Evolutionary conservation across 2,329 filamentous ascomycete genomes (phyloP).

Genomic region (Fusarium azukiicola): DNA sequence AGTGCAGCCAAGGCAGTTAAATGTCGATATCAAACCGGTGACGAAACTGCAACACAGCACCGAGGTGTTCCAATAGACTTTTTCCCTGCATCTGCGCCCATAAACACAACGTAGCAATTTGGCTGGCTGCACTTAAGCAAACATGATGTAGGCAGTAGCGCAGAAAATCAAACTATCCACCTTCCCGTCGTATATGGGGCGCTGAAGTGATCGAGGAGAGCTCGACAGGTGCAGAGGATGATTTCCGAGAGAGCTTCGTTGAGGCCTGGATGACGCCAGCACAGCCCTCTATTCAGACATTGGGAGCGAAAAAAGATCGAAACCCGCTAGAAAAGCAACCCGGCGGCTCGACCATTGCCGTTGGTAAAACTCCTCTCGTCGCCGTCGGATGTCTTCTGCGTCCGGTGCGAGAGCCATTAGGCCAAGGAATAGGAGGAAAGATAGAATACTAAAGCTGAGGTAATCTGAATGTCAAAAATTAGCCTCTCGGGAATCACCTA

Average conservation of each 20-base stretch:
- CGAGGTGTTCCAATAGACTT: slow-evolving; percentile 13
- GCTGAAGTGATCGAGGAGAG: not conserved
- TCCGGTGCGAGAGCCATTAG: slow-evolving; percentile 1
- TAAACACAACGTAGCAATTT: not conserved
- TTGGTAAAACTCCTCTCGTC: not conserved
- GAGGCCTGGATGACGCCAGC: not conserved
- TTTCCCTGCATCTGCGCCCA: not conserved
- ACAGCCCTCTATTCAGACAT: not conserved
- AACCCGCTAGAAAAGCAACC: not conserved
- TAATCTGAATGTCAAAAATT: not conserved
- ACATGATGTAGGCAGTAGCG: not conserved
- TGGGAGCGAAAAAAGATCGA: not conserved
- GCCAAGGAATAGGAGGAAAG: not conserved
- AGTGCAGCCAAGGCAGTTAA: not conserved
- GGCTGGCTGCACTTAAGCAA: not conserved
- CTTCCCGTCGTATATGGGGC: not conserved
- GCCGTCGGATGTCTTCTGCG: not conserved
- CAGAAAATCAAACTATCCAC: not conserved
- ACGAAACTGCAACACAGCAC: not conserved
- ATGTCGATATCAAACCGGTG: not conserved
- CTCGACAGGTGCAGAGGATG: not conserved
- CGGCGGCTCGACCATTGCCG: too few relatives aligned
- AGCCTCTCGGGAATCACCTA: not conserved
- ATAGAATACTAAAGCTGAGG: not conserved
- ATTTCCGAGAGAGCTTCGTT: not conserved